Conservation (phyloP, 2,329 filamentous ascomycete genomes). For the Penicillium sp. region DNA sequence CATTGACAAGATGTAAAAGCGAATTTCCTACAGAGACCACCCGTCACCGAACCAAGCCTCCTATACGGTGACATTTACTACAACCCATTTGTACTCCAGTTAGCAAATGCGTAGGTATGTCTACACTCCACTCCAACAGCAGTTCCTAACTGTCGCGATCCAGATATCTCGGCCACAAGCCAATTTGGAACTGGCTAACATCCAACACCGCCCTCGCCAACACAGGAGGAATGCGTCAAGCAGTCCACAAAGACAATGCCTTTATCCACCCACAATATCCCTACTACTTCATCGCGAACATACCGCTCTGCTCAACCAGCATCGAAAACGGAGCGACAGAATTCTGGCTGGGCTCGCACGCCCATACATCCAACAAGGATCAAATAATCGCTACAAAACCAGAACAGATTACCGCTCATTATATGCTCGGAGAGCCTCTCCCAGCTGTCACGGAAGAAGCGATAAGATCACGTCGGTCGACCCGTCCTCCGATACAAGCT, state of each 20-base stretch:
- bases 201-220: conserved; percentile 1
- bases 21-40: not conserved
- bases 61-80: not conserved
- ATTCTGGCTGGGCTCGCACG: conserved; percentile 61
- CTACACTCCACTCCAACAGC: not conserved
- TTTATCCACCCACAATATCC: conserved; percentile 57
- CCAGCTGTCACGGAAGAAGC: conserved; percentile 51
- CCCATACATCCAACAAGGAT: conserved; percentile 30
- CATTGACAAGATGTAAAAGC: not conserved
- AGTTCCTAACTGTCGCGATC: not conserved
- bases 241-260: conserved; percentile 62
- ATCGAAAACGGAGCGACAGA: conserved; percentile 59
- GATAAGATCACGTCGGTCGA: conserved; percentile 39
- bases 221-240: conserved; percentile 33
- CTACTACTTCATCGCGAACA: conserved; percentile 58
- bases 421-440: not conserved
- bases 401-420: conserved; percentile 34
- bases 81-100: not conserved
- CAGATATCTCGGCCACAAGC: not conserved
- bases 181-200: conserved; percentile 4
- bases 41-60: not conserved
- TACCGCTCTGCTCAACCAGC: conserved; percentile 54
- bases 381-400: conserved; percentile 55
- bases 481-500: conserved; percentile 53
- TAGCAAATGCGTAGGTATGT: not conserved